Percentiles rank a stretch among this genome's conserved stretches.
These are phyloP conservation scores for Fusarium sacchari DNA, from an alignment of 2,329 filamentous ascomycete species.

Conservation along the genomic window DNA sequence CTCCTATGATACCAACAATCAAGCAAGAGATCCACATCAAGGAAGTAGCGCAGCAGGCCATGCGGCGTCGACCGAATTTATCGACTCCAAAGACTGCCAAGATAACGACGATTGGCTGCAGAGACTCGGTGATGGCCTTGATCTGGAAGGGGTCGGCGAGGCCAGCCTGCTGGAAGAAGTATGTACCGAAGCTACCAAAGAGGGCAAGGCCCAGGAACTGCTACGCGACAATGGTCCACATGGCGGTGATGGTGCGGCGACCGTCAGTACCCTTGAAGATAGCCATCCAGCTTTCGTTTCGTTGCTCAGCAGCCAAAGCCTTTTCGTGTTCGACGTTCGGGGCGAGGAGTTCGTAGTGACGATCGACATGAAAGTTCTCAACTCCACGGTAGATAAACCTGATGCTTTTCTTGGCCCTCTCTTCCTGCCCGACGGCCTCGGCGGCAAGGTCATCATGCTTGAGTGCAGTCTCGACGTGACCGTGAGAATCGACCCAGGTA, in stretches of 20 bases:
- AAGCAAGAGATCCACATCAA: constrained; percentile 13
- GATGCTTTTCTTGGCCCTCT: constrained; percentile 11
- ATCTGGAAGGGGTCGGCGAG: constrained; percentile 33
- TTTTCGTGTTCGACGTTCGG: constrained; percentile 41
- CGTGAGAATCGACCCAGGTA: not conserved
- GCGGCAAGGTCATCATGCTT: not conserved
- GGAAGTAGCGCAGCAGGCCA: constrained; percentile 22
- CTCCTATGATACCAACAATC: constrained; percentile 22
- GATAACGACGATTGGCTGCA: constrained; percentile 27
- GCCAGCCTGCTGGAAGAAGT: constrained; percentile 51
- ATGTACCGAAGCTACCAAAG: constrained; percentile 61
- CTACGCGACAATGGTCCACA: constrained; percentile 42
- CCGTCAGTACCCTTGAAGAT: constrained; percentile 47
- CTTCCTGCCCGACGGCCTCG: constrained; percentile 1
- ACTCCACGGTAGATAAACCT: constrained; percentile 40
- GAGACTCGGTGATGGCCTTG: constrained; percentile 33
- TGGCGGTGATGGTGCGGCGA: constrained; percentile 44
- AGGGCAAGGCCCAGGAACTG: constrained; percentile 30
- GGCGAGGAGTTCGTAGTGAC: constrained; percentile 40
- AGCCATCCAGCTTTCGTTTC: constrained; percentile 41
- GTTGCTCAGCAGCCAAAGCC: constrained; percentile 34
- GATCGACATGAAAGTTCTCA: constrained; percentile 43
- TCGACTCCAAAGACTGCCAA: constrained; percentile 26
- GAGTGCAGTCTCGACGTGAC: not conserved
- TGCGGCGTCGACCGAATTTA: constrained; percentile 13